Base-by-base conservation (phyloP, 2,329 filamentous ascomycete genomes). In the Beauveria asiatica region DNA sequence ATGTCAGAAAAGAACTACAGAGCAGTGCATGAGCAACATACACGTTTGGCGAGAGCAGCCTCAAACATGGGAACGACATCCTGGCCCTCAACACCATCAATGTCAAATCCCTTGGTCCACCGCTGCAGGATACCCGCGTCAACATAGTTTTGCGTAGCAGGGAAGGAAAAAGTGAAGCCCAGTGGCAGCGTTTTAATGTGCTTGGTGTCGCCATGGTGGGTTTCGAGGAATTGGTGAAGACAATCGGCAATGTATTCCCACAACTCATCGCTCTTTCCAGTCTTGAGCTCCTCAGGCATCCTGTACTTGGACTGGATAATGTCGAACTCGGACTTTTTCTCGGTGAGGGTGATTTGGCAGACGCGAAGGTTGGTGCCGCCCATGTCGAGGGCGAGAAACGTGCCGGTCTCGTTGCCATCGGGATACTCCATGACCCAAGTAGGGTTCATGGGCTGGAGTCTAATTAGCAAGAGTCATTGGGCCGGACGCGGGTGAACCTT, bases 91-190 rank as follows among this genome's bases (percentile, higher is more conserved):
- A 97, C 91, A 44, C 91, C 92, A 27, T 86, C 82, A 73, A 97
- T 96, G 71, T 97, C 92, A 70, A 97, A 97, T 3, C 93, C 93
- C 79, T 97, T 97, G 67, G 93, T 97, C 93, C 93, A 97, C 67
- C 92, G 86, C 75, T 97, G 92, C 61, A 97, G 82, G 44, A 96
- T 82, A 66, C 92, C 93, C 73, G 96, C 90, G 67, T 97, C 91
- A 69, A 97, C 92, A 75, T 92, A 93, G 67, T 95, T 85, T 74
- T 97, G 93, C 0, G 90, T 94, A 17, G 92, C 92, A 2, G 93
- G 93, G 73, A 96, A 97, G 4, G 90, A 96, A 77, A 97, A 97
- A 50, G 93, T 97, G 78, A 97, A 97, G 69, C 93, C 93, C 7
- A 97, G 83, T 8, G 90, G 89, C 59, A 92, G 78, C 67, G 83